A percentile compares a stretch with the other conserved stretches of the same genome.
Evolutionary conservation across 2,329 filamentous ascomycete genomes (phyloP).

Genomic region (Alternaria longipes): DNA sequence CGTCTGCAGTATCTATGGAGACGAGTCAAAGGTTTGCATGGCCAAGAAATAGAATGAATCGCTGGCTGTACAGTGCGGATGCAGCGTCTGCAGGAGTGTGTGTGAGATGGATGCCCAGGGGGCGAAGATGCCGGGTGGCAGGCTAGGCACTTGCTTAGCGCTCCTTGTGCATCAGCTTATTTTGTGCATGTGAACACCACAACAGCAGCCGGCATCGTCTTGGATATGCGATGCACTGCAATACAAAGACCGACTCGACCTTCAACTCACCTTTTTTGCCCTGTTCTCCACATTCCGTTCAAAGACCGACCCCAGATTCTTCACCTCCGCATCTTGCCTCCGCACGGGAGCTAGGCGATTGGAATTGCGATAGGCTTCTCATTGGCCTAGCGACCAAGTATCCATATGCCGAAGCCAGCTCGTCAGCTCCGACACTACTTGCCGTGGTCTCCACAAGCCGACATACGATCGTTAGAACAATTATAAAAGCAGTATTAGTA

Average conservation of each 20-base stretch:
- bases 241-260: slow-evolving; percentile 17
- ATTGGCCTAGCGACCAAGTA: background rate
- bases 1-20: background rate
- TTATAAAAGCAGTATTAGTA: background rate
- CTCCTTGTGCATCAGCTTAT: background rate
- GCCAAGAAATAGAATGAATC: background rate
- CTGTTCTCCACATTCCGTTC: slow-evolving; percentile 14
- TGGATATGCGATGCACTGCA: background rate
- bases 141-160: slow-evolving; percentile 6
- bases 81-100: background rate
- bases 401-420: slow-evolving; percentile 8
- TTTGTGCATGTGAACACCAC: slow-evolving; percentile 7
- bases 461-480: background rate
- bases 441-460: background rate
- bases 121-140: background rate
- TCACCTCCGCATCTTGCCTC: slow-evolving; percentile 11
- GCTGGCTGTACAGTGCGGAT: background rate
- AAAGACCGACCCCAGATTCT: slow-evolving; percentile 35
- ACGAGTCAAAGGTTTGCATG: slow-evolving; percentile 3
- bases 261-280: background rate
- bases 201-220: background rate
- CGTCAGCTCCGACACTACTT: background rate
- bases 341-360: slow-evolving; percentile 4
- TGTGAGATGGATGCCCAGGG: background rate
- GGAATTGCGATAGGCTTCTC: slow-evolving; percentile 1